Base-by-base conservation (phyloP, 805 yeast genomes). In the Debaryomyces castellii region DNA sequence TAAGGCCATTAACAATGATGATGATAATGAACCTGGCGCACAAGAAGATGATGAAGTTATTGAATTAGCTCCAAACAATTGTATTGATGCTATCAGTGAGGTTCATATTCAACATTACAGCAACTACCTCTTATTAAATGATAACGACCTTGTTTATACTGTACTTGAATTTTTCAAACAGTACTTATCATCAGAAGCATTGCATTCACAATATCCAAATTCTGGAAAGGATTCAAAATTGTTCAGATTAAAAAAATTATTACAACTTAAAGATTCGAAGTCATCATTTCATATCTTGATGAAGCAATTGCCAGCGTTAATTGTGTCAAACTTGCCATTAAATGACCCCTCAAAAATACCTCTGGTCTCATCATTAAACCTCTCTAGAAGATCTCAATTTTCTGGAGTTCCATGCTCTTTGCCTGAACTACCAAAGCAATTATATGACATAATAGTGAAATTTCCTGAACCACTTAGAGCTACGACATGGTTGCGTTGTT, bases 401-500 rank as follows among this genome's bases (percentile, higher is more conserved):
- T 51, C 64, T 9, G 66, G 69, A 7, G 80, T 81, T 0, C 96
- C 96, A 2, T 69, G 74, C 1, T 70, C 74, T 4, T 82, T 90
- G 4, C 91, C 96, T 3, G 67, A 62, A 20, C 67, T 89, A 27
- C 74, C 85, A 2, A 67, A 67, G 2, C 74, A 74, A 3, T 71
- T 89, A 30, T 76, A 81, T 50, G 67, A 73, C n/a, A 78, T 83
- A 37, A 75, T 94, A 30, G 71, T 85, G 39, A 68, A 72, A 23
- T 67, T 90, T 44, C 78, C 82, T 10, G 99, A 94, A 66, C 98
- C 98, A 2, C 77, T 82, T 47, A 77, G 99, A 50, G 96, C 98
- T 0, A 88, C 96, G 4, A 78, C 89, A 24, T 94, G 98, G 98
- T 83, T 94, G 74, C 80, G 96, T 54, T 84, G 96, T 54, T 85